Percentiles rank a stretch among this genome's conserved stretches.
These are phyloP conservation scores for Nannochloris sp. DNA, from an alignment of 139 green algal genomes.

Conservation along the genomic window DNA sequence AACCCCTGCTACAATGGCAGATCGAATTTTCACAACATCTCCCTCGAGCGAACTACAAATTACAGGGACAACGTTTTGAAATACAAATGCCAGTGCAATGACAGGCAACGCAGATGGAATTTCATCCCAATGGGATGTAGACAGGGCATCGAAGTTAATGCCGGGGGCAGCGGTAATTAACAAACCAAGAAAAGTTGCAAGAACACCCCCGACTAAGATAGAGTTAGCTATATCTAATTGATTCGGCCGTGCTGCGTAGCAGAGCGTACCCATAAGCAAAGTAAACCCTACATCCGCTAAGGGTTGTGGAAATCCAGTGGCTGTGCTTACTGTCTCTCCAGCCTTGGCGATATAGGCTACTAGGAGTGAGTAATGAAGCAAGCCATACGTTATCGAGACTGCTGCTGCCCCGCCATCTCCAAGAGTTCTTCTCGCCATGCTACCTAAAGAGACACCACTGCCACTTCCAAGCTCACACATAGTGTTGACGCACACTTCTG, in stretches of 20 bases:
- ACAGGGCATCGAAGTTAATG: constrained; percentile 30
- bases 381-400: constrained; percentile 44
- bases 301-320: constrained; percentile 7
- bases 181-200: constrained; percentile 46
- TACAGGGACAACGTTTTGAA: constrained; percentile 66
- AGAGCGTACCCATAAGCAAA: constrained; percentile 36
- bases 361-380: constrained; percentile 69
- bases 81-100: constrained; percentile 64
- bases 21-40: constrained; percentile 46
- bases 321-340: constrained; percentile 10
- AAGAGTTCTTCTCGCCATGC: constrained; percentile 41
- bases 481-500: constrained; percentile 49
- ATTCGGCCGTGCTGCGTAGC: constrained; percentile 35
- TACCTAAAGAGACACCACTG: constrained; percentile 24
- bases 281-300: constrained; percentile 25
- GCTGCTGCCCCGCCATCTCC: constrained; percentile 29
- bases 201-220: constrained; percentile 29
- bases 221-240: constrained; percentile 50
- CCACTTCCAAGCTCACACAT: constrained; percentile 44
- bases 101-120: constrained; percentile 60
- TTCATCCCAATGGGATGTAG: constrained; percentile 40
- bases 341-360: constrained; percentile 60
- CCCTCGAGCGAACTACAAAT: constrained; percentile 28
- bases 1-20: constrained; percentile 43
- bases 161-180: constrained; percentile 17